Evolutionary conservation across 495 filamentous ascomycete species (phyloP).

Genomic region (Penicillium simplicissimum): DNA sequence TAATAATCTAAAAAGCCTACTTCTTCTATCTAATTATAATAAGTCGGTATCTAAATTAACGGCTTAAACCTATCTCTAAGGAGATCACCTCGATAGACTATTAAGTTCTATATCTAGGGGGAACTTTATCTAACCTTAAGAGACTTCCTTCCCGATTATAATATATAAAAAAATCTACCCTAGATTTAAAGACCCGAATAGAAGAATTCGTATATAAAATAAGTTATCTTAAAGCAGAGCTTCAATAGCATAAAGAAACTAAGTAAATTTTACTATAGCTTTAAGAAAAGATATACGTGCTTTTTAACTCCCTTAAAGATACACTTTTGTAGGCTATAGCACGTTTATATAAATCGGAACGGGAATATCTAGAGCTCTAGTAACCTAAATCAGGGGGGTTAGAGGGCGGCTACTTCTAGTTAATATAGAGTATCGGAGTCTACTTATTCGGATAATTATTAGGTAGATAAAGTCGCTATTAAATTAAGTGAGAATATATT

Average conservation of each 20-base stretch:
- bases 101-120: neutral
- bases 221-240: neutral
- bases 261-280: neutral
- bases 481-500: neutral
- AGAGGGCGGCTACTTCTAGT: neutral
- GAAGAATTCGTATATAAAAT: neutral
- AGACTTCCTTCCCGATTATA: neutral
- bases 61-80: neutral
- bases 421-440: neutral
- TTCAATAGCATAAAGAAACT: constrained; percentile 4
- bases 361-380: neutral
- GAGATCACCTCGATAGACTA: neutral
- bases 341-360: neutral
- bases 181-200: neutral
- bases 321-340: neutral
- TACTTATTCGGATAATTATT: neutral
- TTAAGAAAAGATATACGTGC: neutral
- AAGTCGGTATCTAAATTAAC: neutral
- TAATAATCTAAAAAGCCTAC: too few relatives aligned
- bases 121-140: neutral
- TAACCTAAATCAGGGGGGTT: neutral
- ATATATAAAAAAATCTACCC: neutral
- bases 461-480: neutral
- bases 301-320: neutral
- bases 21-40: neutral